Base-by-base conservation (phyloP, 345 rosid species). In the Corchorus capsularis region DNA sequence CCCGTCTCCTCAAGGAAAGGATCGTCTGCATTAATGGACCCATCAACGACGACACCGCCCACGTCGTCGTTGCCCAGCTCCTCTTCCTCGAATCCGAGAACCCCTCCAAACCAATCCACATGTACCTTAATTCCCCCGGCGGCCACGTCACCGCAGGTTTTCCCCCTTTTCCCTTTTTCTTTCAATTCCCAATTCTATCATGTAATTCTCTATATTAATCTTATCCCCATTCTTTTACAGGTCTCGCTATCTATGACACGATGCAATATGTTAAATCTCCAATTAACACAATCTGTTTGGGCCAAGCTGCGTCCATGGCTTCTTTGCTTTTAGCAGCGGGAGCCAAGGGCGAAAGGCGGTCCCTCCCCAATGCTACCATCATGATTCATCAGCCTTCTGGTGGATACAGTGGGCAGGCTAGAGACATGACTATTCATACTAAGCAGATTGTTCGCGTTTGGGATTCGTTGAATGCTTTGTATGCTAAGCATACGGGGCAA, bases 381-480 rank as follows among this genome's bases (percentile, higher is more conserved):
- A 96, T 96, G 99, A 89, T 96, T 84, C 99, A 94, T 79, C 98
- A 96, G 83, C 99, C 99, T 64, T 96, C 99, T 4, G 99, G 98
- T 27, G 99, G 99, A 22, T 96, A 96, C 77, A 89, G 93, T 20
- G 98, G 98, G 10, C 99, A 96, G 86, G 99, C 97, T 43, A 91
- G 89, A 80, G 99, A 96, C 79, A 86, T 96, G 83, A 89, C 93
- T 5, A 96, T 94, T 78, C 98, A 94, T 69, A 94, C 99, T 0
- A 90, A 96, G 81, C 95, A 96, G 87, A 96, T 96, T 63, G 92
- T 96, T 79, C 91, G 95, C 53, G 85, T 96, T 60, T 94, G 99
- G 98, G 98, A 94, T 78, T 57, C 92, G 0, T 85, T 96, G 76
- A 94, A 94, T 86, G 89, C 78, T 17, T 80, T 96, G 79, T 94